phyloP scores from a whole-genome alignment of 2,329 filamentous ascomycete genomes.

The Septoria petroselini region DNA sequence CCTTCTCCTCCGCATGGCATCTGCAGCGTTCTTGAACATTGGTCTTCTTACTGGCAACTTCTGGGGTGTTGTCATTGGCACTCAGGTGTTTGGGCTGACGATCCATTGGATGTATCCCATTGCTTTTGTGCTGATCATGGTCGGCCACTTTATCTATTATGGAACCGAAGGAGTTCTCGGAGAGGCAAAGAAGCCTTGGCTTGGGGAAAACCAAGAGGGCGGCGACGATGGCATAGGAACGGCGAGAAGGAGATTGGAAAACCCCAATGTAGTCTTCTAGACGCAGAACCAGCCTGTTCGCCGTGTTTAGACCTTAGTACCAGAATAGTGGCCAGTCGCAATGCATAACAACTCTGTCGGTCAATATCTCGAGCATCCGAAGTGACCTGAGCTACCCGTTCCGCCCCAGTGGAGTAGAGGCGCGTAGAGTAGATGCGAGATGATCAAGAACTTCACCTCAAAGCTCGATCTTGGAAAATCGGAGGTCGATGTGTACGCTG shows the following conservation, averaged over 20 bases:
- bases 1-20: slow-evolving; percentile 81
- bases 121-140: slow-evolving; percentile 87
- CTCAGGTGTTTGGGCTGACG: slow-evolving; percentile 73
- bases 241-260: slow-evolving; percentile 63
- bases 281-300: neutral
- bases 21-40: slow-evolving; percentile 95
- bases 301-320: neutral
- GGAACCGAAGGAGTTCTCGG: slow-evolving; percentile 76
- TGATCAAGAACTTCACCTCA: no score
- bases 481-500: no score
- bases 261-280: slow-evolving; percentile 41
- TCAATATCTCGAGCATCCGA: no score
- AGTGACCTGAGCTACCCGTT: no score
- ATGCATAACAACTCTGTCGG: no score
- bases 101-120: slow-evolving; percentile 94
- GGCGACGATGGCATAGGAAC: slow-evolving; percentile 80
- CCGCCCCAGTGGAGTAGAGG: no score
- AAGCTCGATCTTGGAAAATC: no score
- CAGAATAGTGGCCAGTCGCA: neutral
- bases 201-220: slow-evolving; percentile 79
- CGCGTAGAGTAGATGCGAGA: no score
- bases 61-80: slow-evolving; percentile 92
- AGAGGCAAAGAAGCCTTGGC: slow-evolving; percentile 91
- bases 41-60: slow-evolving; percentile 91
- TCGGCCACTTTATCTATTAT: slow-evolving; percentile 85